A percentile compares a stretch with the other conserved stretches of the same genome.
These are phyloP conservation scores for Jimgerdemannia flammicorona DNA, from an alignment of 192 early-diverging fungal genomes.

Conservation along the genomic window DNA sequence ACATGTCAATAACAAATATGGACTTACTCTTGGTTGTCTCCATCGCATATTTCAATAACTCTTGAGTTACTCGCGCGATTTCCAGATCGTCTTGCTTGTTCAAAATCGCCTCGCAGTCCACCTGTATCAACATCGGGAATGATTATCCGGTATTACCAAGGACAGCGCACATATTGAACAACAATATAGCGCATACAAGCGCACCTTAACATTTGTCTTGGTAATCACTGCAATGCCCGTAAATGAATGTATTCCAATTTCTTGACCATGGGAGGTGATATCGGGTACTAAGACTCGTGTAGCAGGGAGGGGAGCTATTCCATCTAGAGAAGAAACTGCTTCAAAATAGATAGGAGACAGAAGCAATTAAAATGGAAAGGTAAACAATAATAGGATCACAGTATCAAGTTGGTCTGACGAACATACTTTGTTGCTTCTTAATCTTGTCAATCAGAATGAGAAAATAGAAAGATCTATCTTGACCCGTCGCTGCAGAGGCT, in stretches of 20 bases:
- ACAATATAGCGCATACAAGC: slow-evolving; percentile 6
- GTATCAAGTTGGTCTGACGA: too few relatives aligned
- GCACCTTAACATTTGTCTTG: slow-evolving; percentile 49
- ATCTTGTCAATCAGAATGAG: slow-evolving; percentile 24
- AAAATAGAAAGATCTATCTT: slow-evolving; percentile 37
- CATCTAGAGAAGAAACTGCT: not conserved
- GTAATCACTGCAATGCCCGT: slow-evolving; percentile 59
- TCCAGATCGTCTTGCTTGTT: slow-evolving; percentile 28
- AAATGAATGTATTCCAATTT: slow-evolving; percentile 39
- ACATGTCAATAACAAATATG: too few relatives aligned
- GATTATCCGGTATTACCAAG: not conserved
- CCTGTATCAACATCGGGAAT: slow-evolving; percentile 17
- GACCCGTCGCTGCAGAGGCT: slow-evolving; percentile 12
- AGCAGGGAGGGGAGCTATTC: slow-evolving; percentile 49
- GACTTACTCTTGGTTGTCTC: slow-evolving; percentile 27
- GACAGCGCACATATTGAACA: not conserved
- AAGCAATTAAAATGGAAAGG: too few relatives aligned
- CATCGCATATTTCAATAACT: slow-evolving; percentile 25
- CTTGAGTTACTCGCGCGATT: slow-evolving; percentile 20
- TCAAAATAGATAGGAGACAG: not conserved
- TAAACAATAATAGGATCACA: too few relatives aligned
- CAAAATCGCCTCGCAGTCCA: slow-evolving; percentile 28
- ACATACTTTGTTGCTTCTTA: slow-evolving; percentile 7
- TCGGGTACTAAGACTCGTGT: slow-evolving; percentile 43
- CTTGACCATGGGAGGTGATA: not conserved